Evolutionary conservation across 2,329 filamentous ascomycete species (phyloP).

Genomic region (Exophiala sideris): DNA sequence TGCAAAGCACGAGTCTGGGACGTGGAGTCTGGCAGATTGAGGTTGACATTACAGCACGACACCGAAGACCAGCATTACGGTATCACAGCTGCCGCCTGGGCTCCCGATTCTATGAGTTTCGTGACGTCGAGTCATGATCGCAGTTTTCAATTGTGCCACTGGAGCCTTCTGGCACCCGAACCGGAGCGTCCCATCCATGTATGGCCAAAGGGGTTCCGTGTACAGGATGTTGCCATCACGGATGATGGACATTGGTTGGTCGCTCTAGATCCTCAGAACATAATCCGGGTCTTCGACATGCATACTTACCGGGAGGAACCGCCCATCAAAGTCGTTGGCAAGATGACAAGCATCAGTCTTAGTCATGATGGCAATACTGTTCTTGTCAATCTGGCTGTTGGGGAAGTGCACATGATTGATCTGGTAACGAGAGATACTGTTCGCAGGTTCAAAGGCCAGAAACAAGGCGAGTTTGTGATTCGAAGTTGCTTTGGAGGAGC

Average conservation of each 20-base stretch:
- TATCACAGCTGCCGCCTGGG: constrained; percentile 88
- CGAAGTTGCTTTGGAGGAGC: constrained; percentile 83
- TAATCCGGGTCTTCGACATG: constrained; percentile 79
- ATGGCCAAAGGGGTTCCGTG: constrained; percentile 62
- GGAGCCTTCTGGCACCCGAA: constrained; percentile 49
- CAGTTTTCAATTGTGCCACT: constrained; percentile 64
- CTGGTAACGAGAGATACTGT: constrained; percentile 69
- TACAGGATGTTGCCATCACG: constrained; percentile 82
- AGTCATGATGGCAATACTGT: constrained; percentile 77
- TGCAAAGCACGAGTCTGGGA: constrained; percentile 74
- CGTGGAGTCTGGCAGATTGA: constrained; percentile 61
- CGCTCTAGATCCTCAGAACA: constrained; percentile 66
- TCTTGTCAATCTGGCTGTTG: constrained; percentile 76
- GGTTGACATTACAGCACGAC: constrained; percentile 63
- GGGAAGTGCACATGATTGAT: constrained; percentile 74
- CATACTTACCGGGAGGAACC: constrained; percentile 70
- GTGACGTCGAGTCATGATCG: constrained; percentile 75
- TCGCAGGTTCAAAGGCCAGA: constrained; percentile 71
- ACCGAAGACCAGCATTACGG: constrained; percentile 61
- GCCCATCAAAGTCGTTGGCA: constrained; percentile 65
- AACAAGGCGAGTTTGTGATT: constrained; percentile 74
- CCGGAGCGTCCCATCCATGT: constrained; percentile 19
- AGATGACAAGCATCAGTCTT: constrained; percentile 75
- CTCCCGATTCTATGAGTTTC: constrained; percentile 71
- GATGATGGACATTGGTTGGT: constrained; percentile 76